phyloP scores from a whole-genome alignment of 331 rosid genomes.

The Acacia pycnantha region DNA sequence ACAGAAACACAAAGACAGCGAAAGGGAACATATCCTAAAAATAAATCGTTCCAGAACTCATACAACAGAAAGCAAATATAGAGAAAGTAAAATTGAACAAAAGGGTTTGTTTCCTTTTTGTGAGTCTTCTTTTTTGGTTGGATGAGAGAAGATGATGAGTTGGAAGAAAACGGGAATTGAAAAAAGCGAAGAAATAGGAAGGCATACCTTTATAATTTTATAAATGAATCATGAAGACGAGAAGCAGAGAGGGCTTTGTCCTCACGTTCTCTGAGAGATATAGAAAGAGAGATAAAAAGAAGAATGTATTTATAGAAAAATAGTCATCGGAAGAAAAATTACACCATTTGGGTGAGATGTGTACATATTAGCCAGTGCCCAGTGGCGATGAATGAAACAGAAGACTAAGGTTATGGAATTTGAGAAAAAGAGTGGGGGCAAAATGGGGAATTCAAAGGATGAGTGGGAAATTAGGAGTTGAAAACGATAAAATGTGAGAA shows the following conservation, averaged over 20 bases:
- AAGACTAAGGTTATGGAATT: neutral
- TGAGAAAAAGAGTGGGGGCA: conserved; percentile 22
- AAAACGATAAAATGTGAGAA: neutral
- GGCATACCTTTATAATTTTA: conserved; percentile 42
- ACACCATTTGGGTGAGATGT: conserved; percentile 32
- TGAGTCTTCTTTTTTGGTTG: neutral
- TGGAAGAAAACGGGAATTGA: neutral
- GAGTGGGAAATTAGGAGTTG: neutral
- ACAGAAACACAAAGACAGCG: conserved; percentile 23
- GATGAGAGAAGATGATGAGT: conserved; percentile 15
- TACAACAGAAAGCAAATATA: conserved; percentile 7
- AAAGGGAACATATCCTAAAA: neutral
- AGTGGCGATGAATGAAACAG: conserved; percentile 41
- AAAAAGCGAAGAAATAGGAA: conserved; percentile 5
- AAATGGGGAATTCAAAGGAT: conserved; percentile 25
- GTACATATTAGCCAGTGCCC: conserved; percentile 2
- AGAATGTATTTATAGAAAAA: conserved; percentile 17
- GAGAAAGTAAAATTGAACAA: neutral
- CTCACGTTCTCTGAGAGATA: conserved; percentile 14
- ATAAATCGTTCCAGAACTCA: neutral
- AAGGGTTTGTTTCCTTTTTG: neutral
- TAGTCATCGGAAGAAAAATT: neutral
- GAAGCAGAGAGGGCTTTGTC: conserved; percentile 23
- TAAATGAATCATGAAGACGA: conserved; percentile 23
- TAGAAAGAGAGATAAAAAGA: conserved; percentile 24